These are phyloP conservation scores for Elongisporangium anandrum DNA, from an alignment of 352 stramenopile genomes.

Conservation along the genomic window DNA sequence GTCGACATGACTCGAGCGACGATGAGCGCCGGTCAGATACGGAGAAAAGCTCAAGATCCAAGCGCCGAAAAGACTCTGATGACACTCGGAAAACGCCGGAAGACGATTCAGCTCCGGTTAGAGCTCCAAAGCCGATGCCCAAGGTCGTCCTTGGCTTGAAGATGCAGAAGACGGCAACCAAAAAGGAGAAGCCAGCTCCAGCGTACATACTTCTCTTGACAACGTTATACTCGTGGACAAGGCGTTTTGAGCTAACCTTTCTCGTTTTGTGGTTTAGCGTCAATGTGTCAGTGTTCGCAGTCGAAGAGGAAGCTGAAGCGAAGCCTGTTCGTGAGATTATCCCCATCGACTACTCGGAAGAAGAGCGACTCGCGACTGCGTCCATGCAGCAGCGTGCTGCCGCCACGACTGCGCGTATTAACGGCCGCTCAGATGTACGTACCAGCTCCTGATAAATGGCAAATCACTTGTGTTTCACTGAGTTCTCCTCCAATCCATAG, in stretches of 20 bases:
- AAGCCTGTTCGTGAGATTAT: constrained; percentile 44
- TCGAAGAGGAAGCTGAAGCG: constrained; percentile 30
- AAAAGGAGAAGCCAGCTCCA: constrained; percentile 29
- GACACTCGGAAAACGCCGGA: neutral
- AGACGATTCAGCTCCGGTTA: neutral
- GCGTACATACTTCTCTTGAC: constrained; percentile 19
- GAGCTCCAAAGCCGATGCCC: constrained; percentile 8
- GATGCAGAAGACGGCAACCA: constrained; percentile 13
- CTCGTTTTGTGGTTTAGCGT: constrained; percentile 1
- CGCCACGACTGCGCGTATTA: constrained; percentile 31
- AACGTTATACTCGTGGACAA: too few species aligned
- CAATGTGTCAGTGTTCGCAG: constrained; percentile 19
- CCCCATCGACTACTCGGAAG: constrained; percentile 46
- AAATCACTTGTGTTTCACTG: neutral
- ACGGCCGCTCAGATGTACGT: constrained; percentile 22
- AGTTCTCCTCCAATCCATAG: constrained; percentile 4
- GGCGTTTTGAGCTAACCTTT: neutral
- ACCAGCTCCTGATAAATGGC: neutral
- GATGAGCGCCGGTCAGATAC: neutral
- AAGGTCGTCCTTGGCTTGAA: constrained; percentile 53
- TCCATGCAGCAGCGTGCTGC: constrained; percentile 21
- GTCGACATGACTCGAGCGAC: constrained; percentile 15
- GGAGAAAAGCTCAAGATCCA: constrained; percentile 3
- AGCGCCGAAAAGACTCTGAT: constrained; percentile 10
- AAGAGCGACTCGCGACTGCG: constrained; percentile 23